These are phyloP conservation scores for Phytophthora brassicae DNA, from an alignment of 352 stramenopile species.

Conservation along the genomic window DNA sequence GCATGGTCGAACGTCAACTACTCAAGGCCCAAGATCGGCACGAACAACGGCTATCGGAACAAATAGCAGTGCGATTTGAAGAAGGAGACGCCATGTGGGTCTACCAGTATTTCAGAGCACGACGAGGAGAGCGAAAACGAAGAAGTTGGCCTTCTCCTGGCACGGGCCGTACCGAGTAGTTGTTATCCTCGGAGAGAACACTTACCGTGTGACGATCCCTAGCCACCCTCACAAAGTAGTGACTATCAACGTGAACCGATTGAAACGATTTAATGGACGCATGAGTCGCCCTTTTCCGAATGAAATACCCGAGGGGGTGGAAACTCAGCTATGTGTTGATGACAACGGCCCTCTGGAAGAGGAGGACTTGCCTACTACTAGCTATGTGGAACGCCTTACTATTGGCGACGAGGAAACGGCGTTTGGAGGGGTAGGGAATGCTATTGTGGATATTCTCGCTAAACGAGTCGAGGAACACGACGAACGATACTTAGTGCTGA, in stretches of 20 bases:
- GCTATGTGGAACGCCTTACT: no score
- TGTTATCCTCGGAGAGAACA: background rate
- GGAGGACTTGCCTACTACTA: no score
- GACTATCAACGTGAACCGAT: background rate
- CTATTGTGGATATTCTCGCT: no score
- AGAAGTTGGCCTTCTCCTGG: background rate
- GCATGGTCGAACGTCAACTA: slow-evolving; percentile 10
- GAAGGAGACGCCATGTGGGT: background rate
- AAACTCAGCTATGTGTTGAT: no score
- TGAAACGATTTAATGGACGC: no score
- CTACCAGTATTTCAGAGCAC: background rate
- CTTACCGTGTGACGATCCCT: background rate
- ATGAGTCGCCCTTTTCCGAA: no score
- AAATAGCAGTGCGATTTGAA: background rate
- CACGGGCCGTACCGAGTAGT: background rate
- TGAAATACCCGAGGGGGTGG: no score
- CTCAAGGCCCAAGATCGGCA: slow-evolving; percentile 4
- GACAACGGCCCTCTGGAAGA: no score
- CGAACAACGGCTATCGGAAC: background rate
- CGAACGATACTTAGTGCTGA: no score
- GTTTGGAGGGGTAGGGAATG: no score
- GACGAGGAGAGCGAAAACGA: background rate
- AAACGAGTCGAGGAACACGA: no score
- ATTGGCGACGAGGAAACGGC: no score
- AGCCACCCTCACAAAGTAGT: background rate